phyloP scores from a whole-genome alignment of 202 grass and related monocot genomes.

The Panicum hallii region DNA sequence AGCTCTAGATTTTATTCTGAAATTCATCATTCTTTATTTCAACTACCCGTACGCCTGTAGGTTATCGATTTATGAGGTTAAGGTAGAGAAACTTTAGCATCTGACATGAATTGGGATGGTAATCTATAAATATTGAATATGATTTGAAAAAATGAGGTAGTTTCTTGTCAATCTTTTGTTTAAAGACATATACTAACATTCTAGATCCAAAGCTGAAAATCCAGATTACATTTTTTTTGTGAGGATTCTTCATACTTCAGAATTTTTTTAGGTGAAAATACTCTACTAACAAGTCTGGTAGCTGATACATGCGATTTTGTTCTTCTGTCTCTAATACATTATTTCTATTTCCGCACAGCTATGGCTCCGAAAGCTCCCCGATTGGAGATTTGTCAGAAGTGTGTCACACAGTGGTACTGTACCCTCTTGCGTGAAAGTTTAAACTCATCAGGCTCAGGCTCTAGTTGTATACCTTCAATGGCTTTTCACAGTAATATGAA shows the following conservation, averaged over 20 bases:
- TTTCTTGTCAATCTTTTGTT: neutral
- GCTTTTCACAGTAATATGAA: conserved; percentile 34
- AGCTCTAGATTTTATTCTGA: neutral
- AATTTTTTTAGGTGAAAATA: neutral
- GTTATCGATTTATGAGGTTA: neutral
- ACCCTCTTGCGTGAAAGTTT: conserved; percentile 24
- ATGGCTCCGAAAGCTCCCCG: conserved; percentile 89
- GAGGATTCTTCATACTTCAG: neutral
- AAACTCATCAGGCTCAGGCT: conserved; percentile 14
- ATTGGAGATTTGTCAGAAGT: conserved; percentile 85
- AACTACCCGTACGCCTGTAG: neutral
- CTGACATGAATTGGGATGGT: conserved; percentile 16
- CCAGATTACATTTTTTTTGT: neutral
- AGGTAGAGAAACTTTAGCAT: conserved; percentile 1
- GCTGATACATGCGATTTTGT: neutral
- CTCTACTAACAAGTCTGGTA: neutral
- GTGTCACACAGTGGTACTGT: conserved; percentile 77
- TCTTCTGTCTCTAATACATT: conserved; percentile 34
- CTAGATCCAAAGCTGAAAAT: neutral
- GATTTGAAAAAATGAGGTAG: neutral
- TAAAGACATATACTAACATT: neutral
- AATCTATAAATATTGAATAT: neutral
- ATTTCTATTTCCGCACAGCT: conserved; percentile 57
- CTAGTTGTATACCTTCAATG: conserved; percentile 24
- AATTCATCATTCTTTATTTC: conserved; percentile 35